Base-by-base conservation (phyloP, 192 early-diverging fungal species). In the Linnemannia zychae region DNA sequence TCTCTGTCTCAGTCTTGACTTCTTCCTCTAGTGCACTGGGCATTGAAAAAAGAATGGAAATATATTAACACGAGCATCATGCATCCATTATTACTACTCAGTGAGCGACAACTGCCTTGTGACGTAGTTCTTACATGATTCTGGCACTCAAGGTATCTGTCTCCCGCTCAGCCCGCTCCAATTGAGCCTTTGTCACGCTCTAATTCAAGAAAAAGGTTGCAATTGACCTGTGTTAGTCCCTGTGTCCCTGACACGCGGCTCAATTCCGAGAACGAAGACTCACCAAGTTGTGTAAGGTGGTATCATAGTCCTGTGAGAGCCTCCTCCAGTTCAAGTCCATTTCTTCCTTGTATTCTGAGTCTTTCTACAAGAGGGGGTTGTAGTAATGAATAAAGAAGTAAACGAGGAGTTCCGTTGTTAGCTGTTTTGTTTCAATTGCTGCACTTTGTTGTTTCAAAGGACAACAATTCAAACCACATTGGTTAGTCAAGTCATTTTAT, bases 261-360 rank as follows among this genome's bases (percentile, higher is more conserved):
- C 12, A 17, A 13, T 24, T 16, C 38, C 31, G 24, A 53, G 2
- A 31, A 31, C 22, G 20, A 24, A 13, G 4, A 28, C 71, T 24
- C 76, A 85, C 83, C 49, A 85, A 22, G 52, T 74, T 85, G 34
- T 85, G 83, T 22, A 79, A n/a, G 15, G 74, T 63, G 0, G 36
- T 68, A 37, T 85, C 74, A 47, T 85, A 68, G n/a, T 85, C 83
- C 20, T 65, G 73, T 28, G 83, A 79, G 6, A 85, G 63, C 67
- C 83, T 57, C 38, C 78, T 79, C 83, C 83, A 85, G 38, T 85
- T 85, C 68, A 85, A 49, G 34, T 85, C 83, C 78, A 85, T 85
- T 31, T 85, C 83, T 20, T 85, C 77, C 67, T 85, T 85, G 74
- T 85, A 79, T 47, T 78, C 66, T 2, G 69, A 67, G 49, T 85